Evolutionary conservation across 148 eudicot genomes (phyloP).

Genomic region (Rhododendron ovatum): DNA sequence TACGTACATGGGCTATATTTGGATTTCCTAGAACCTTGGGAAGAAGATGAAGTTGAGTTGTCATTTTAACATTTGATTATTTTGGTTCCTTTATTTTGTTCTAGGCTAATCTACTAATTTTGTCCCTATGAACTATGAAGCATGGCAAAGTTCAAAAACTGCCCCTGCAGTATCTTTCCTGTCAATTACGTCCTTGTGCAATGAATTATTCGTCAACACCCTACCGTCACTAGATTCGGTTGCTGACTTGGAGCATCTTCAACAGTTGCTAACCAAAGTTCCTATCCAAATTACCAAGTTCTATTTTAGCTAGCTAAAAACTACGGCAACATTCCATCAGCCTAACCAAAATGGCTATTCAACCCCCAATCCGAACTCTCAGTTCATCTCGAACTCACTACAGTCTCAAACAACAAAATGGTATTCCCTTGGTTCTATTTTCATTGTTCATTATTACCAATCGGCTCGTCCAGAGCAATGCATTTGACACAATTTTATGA

Average conservation of each 20-base stretch:
- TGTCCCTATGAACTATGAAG: background rate
- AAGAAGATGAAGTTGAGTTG: background rate
- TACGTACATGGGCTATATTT: background rate
- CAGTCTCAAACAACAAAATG: too few relatives aligned
- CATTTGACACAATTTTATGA: too few relatives aligned
- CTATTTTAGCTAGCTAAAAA: background rate
- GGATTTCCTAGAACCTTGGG: background rate
- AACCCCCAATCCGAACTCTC: too few relatives aligned
- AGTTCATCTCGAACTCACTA: too few relatives aligned
- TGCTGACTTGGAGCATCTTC: background rate
- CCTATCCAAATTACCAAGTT: background rate
- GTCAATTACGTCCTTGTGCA: background rate
- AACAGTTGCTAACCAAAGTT: background rate
- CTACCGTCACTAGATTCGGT: background rate
- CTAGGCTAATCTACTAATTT: background rate
- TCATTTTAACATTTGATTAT: background rate
- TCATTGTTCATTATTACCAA: too few relatives aligned
- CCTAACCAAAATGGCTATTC: background rate
- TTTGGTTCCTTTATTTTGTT: background rate
- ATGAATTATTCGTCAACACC: background rate
- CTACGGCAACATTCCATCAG: background rate
- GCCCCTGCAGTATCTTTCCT: background rate
- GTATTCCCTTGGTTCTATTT: too few relatives aligned
- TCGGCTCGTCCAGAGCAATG: too few relatives aligned
- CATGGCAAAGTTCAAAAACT: background rate